Evolutionary conservation across 306 rosid genomes (phyloP), one percentile per base, ranked within the genome.

Genomic region (Gastrolobium villosum): DNA sequence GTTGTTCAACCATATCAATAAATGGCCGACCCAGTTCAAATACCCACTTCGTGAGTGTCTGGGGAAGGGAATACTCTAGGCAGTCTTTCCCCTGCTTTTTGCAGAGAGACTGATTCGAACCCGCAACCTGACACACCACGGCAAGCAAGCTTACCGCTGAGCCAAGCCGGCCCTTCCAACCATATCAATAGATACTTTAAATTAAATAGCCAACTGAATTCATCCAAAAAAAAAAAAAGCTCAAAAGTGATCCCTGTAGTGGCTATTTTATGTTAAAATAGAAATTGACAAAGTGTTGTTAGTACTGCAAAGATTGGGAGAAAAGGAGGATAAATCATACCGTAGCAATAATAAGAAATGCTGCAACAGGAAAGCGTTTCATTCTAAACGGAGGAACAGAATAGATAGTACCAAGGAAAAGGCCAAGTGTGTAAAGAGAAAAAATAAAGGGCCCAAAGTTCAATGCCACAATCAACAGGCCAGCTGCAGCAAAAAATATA

Each of bases 261-360:
- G 36, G 31, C 77, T 44, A 75, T 5, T 20, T 75, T n/a, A 59
- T 56, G 3, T 75, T 49, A 6, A 9, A 31, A 15, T 6, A 31
- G 7, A 60, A 10, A 40, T 44, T 20, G 53, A 53, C 45, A 85
- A 69, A 35, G 48, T 63, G 65, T 11, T 10, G 28, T n/a, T 49
- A 75, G 43, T 26, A 66, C 36, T 39, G 73, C 73, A 36, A 53
- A 67, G 36, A 64, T 50, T 75, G 35, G 34, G 62, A 70, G 50
- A 59, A 43, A 48, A 70, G 74, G 69, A 68, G 37, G 70, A 79
- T 55, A 83, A 48, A 52, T 30, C 74, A 49, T 92, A 94, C 99
- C 88, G 91, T 92, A 63, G 99, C 95, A 84, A 94, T 94, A 82
- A 90, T 94, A 80, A 94, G 97, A 88, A 94, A 94, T 50, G 99